A percentile compares a stretch with the other conserved stretches of the same genome.
Evolutionary conservation across 805 yeast genomes (phyloP).

Genomic region (Candida broadrunensis): DNA sequence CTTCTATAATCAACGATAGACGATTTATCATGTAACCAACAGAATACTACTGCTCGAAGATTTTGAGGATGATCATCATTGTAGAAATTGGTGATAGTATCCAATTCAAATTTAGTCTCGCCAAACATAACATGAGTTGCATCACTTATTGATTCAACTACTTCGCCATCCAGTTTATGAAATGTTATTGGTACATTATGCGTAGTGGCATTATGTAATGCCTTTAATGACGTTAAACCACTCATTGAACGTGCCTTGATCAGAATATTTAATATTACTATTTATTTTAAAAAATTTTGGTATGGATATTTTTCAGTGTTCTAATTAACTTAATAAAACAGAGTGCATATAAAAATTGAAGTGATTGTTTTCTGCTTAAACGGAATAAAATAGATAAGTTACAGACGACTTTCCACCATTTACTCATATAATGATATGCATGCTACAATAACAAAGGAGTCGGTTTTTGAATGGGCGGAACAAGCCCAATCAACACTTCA

Average conservation of each 20-base stretch:
- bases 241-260: too few species aligned
- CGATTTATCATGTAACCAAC: conserved; percentile 74
- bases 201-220: conserved; percentile 25
- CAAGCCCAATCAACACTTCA: conserved; percentile 26
- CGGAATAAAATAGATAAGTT: too few species aligned
- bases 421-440: neutral
- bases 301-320: too few species aligned
- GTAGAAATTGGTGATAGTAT: conserved; percentile 52
- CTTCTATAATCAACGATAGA: conserved; percentile 79
- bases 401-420: too few species aligned
- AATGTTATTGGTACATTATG: conserved; percentile 20
- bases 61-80: conserved; percentile 48
- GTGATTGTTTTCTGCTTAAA: too few species aligned
- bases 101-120: conserved; percentile 28
- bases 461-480: conserved; percentile 23
- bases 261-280: too few species aligned
- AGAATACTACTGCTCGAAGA: conserved; percentile 63
- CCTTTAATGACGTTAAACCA: conserved; percentile 17
- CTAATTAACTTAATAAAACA: too few species aligned
- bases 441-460: conserved; percentile 2
- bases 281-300: too few species aligned
- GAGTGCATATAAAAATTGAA: too few species aligned
- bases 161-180: conserved; percentile 8
- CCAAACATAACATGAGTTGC: conserved; percentile 36
- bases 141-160: conserved; percentile 25